Evolutionary conservation across 805 yeast genomes (phyloP).

Genomic region (Jamesozyma jinghongensis): DNA sequence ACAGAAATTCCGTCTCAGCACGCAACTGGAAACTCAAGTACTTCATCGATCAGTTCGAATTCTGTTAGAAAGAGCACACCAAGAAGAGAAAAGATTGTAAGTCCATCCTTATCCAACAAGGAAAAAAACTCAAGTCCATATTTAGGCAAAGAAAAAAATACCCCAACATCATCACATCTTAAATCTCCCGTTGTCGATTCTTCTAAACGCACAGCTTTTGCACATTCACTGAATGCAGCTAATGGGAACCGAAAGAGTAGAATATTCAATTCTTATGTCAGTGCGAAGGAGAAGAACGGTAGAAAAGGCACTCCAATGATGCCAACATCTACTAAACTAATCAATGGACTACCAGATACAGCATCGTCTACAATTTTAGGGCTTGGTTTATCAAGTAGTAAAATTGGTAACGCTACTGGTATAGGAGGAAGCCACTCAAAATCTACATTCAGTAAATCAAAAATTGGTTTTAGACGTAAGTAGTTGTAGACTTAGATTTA

Average conservation of each 20-base stretch:
- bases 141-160: no score
- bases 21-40: background rate
- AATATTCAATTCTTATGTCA: conserved; percentile 31
- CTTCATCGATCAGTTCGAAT: no score
- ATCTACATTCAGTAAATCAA: conserved; percentile 1
- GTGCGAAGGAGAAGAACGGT: conserved; percentile 9
- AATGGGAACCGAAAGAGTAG: conserved; percentile 11
- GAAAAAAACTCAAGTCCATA: conserved; percentile 21
- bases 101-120: background rate
- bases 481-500: background rate
- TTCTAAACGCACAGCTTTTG: conserved; percentile 4
- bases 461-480: conserved; percentile 7
- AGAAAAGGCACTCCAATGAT: conserved; percentile 17
- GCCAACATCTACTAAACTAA: conserved; percentile 24
- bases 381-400: conserved; percentile 8
- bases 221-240: conserved; percentile 1
- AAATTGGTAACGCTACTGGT: background rate
- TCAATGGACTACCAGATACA: conserved; percentile 30
- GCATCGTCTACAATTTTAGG: conserved; percentile 9
- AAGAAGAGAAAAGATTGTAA: background rate
- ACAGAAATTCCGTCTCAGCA: no score
- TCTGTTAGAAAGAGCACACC: no score
- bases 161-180: conserved; percentile 13
- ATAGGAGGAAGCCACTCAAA: background rate
- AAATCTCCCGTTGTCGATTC: conserved; percentile 17